These are phyloP conservation scores for Ceratocystis smalleyi DNA, from an alignment of 2,329 filamentous ascomycete species.

Conservation along the genomic window DNA sequence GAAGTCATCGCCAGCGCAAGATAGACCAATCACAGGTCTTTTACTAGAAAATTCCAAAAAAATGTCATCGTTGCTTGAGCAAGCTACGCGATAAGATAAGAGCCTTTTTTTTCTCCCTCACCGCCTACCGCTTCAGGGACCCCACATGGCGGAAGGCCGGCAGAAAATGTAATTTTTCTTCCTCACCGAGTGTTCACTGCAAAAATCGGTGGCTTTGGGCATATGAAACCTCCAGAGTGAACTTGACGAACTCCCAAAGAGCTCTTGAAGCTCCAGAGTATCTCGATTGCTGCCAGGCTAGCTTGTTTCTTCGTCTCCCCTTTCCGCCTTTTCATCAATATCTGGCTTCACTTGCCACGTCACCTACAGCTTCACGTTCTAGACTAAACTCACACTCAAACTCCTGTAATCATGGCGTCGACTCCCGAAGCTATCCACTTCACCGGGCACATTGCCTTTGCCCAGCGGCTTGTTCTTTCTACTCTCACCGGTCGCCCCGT, in stretches of 20 bases:
- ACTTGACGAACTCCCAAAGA: neutral
- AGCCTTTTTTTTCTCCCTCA: neutral
- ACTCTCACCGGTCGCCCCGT: slow-evolving; percentile 81
- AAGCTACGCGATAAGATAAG: slow-evolving; percentile 16
- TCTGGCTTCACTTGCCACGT: neutral
- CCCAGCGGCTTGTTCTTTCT: slow-evolving; percentile 71
- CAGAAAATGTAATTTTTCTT: slow-evolving; percentile 17
- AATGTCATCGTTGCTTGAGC: slow-evolving; percentile 4
- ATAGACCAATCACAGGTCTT: slow-evolving; percentile 8
- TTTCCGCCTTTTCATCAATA: neutral
- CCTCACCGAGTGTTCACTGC: neutral
- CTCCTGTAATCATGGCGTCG: slow-evolving; percentile 27
- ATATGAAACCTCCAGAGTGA: no score
- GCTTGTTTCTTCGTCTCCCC: neutral
- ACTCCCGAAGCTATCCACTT: slow-evolving; percentile 48
- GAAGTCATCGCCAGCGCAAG: slow-evolving; percentile 5
- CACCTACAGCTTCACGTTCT: neutral
- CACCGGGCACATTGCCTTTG: slow-evolving; percentile 68
- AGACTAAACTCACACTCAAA: neutral
- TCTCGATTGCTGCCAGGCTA: neutral
- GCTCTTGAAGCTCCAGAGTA: neutral
- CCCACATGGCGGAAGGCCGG: slow-evolving; percentile 6
- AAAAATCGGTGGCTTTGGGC: neutral
- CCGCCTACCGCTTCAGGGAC: slow-evolving; percentile 9
- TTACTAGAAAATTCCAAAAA: slow-evolving; percentile 9